These are phyloP conservation scores for Sequoiadendron giganteum DNA, from an alignment of 75 land plant species.

Conservation along the genomic window DNA sequence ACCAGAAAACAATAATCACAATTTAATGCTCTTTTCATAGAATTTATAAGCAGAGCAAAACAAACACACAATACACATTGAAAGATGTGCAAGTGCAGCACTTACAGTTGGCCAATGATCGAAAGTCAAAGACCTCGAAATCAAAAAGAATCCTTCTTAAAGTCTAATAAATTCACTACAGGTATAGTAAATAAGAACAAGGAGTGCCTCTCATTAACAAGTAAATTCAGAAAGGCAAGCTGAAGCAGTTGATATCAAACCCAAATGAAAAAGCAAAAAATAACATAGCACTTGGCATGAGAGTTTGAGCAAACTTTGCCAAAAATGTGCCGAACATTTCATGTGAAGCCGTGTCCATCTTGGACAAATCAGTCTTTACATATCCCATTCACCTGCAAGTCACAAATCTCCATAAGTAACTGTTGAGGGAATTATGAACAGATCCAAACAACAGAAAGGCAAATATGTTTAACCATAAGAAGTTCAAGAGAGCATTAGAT, in stretches of 20 bases:
- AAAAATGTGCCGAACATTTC: not conserved
- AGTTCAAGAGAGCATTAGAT: not conserved
- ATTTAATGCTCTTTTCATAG: not conserved
- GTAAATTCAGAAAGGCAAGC: not conserved
- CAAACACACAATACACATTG: not conserved
- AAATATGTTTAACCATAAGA: not conserved
- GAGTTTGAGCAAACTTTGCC: not conserved
- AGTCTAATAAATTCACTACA: not conserved
- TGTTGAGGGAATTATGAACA: not conserved
- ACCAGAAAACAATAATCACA: not conserved
- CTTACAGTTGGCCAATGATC: not conserved
- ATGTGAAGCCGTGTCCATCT: constrained; percentile 2
- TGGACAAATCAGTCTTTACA: not conserved
- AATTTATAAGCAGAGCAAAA: not conserved
- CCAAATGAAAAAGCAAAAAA: not conserved
- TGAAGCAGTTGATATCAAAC: not conserved
- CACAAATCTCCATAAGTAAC: not conserved
- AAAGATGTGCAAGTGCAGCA: not conserved
- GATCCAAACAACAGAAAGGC: not conserved
- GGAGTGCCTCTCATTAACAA: not conserved
- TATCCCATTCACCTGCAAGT: not conserved
- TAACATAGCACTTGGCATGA: not conserved
- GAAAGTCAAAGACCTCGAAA: not conserved
- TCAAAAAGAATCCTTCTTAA: not conserved
- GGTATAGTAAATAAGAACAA: not conserved